Evolutionary conservation across 2,329 filamentous ascomycete genomes (phyloP).

Genomic region (Aspergillus calidoustus): DNA sequence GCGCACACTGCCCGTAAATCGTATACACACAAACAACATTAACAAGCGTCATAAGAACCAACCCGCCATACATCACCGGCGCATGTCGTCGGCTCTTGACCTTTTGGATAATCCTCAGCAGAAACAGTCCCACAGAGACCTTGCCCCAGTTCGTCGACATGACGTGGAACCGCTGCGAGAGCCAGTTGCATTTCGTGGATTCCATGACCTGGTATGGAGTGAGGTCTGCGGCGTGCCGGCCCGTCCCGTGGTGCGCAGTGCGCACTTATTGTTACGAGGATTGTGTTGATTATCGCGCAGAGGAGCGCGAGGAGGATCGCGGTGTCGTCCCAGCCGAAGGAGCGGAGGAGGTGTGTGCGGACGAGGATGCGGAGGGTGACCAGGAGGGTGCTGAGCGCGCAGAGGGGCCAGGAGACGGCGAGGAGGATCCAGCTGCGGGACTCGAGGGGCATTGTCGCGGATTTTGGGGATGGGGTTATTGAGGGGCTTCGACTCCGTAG

Average conservation of each 20-base stretch:
- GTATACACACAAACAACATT: slow-evolving; percentile 15
- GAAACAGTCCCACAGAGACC: slow-evolving; percentile 15
- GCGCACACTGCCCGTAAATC: slow-evolving; percentile 21
- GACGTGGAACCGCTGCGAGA: slow-evolving; percentile 22
- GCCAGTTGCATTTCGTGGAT: slow-evolving; percentile 16
- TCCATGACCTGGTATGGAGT: not conserved
- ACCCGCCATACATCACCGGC: slow-evolving; percentile 11
- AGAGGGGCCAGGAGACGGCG: slow-evolving; percentile 17
- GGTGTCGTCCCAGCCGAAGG: slow-evolving; percentile 18
- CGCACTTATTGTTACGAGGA: not conserved
- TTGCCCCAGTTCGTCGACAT: slow-evolving; percentile 23
- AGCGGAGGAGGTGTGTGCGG: slow-evolving; percentile 9
- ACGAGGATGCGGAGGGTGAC: slow-evolving; percentile 10
- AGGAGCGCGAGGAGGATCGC: slow-evolving; percentile 16
- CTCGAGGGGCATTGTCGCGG: not conserved
- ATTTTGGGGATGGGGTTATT: too few species aligned
- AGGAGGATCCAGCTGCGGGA: slow-evolving; percentile 13
- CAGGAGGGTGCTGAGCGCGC: slow-evolving; percentile 1
- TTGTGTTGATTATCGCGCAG: slow-evolving; percentile 13
- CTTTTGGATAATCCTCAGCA: slow-evolving; percentile 16
- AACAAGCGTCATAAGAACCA: slow-evolving; percentile 7
- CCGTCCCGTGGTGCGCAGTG: slow-evolving; percentile 12
- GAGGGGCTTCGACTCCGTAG: too few species aligned
- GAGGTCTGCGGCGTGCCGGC: slow-evolving; percentile 6
- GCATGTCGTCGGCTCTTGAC: slow-evolving; percentile 11